These are phyloP conservation scores for Pseudonectria foliicola DNA, from an alignment of 2,329 filamentous ascomycete genomes.

Conservation along the genomic window DNA sequence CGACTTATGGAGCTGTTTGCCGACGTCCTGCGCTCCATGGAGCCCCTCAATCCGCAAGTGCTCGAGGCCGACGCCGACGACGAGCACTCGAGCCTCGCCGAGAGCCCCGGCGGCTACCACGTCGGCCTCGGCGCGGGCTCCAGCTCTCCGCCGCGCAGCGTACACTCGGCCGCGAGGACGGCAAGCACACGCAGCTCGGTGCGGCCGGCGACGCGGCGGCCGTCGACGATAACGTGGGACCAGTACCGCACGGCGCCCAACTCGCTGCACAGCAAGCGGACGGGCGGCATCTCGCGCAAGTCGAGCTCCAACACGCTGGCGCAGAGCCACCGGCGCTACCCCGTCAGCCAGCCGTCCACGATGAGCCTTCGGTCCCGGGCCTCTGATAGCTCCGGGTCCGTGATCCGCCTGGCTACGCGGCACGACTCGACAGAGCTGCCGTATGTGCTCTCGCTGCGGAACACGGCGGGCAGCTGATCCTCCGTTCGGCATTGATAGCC, in stretches of 20 bases:
- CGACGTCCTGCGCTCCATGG: conserved; percentile 70
- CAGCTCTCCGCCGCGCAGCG: conserved; percentile 30
- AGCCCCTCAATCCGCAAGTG: conserved; percentile 47
- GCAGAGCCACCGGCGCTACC: conserved; percentile 35
- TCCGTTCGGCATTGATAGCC: no score
- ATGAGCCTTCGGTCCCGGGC: conserved; percentile 32
- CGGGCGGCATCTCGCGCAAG: conserved; percentile 29
- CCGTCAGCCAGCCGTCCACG: conserved; percentile 30
- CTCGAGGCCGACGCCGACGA: conserved; percentile 32
- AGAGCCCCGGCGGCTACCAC: conserved; percentile 40
- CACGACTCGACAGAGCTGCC: conserved; percentile 27
- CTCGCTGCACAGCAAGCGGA: conserved; percentile 39
- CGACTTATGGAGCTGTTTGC: conserved; percentile 80
- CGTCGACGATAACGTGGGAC: conserved; percentile 37
- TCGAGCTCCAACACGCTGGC: conserved; percentile 35
- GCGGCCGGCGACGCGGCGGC: conserved; percentile 28
- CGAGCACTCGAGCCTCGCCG: conserved; percentile 20
- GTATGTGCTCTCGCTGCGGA: conserved; percentile 31
- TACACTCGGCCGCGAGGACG: conserved; percentile 19
- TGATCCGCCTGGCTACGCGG: conserved; percentile 41
- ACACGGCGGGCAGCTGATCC: conserved; percentile 23
- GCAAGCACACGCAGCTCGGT: conserved; percentile 27
- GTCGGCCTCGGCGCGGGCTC: conserved; percentile 36
- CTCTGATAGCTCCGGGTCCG: conserved; percentile 33
- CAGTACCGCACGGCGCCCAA: conserved; percentile 47